Conservation (phyloP, 1,139 yeast genomes). For the Casaregolazyma lundiana region DNA sequence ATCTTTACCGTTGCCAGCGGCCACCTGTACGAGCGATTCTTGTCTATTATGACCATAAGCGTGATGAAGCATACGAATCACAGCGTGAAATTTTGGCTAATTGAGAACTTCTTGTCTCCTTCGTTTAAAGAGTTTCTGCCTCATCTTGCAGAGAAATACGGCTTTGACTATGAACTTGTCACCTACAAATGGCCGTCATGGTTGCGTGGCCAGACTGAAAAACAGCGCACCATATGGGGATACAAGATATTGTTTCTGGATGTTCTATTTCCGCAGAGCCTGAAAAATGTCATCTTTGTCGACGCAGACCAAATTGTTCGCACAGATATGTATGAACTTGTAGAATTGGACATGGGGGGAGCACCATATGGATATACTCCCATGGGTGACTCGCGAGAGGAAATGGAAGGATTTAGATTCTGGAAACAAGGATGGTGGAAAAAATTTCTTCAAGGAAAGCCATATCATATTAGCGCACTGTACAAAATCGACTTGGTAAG, state of each 20-base stretch:
- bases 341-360: slow-evolving; percentile 62
- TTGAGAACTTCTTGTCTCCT: slow-evolving; percentile 74
- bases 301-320: slow-evolving; percentile 82
- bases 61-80: slow-evolving; percentile 59
- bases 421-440: slow-evolving; percentile 96
- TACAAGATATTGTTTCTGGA: slow-evolving; percentile 83
- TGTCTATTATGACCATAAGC: slow-evolving; percentile 74
- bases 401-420: slow-evolving; percentile 81
- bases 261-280: slow-evolving; percentile 73
- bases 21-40: slow-evolving; percentile 64
- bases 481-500: slow-evolving; percentile 71
- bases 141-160: slow-evolving; percentile 50
- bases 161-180: slow-evolving; percentile 65
- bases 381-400: slow-evolving; percentile 77
- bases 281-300: slow-evolving; percentile 73
- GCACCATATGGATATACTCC: slow-evolving; percentile 85
- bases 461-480: slow-evolving; percentile 80
- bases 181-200: slow-evolving; percentile 91
- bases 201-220: slow-evolving; percentile 71
- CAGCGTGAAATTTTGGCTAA: slow-evolving; percentile 79
- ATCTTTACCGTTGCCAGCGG: slow-evolving; percentile 84
- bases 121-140: slow-evolving; percentile 61
- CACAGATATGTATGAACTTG: slow-evolving; percentile 65
- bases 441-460: slow-evolving; percentile 48
- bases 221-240: slow-evolving; percentile 81